Evolutionary conservation across 345 rosid species (phyloP), one percentile per base, ranked within the genome.

Genomic region (Aegle marmelos): DNA sequence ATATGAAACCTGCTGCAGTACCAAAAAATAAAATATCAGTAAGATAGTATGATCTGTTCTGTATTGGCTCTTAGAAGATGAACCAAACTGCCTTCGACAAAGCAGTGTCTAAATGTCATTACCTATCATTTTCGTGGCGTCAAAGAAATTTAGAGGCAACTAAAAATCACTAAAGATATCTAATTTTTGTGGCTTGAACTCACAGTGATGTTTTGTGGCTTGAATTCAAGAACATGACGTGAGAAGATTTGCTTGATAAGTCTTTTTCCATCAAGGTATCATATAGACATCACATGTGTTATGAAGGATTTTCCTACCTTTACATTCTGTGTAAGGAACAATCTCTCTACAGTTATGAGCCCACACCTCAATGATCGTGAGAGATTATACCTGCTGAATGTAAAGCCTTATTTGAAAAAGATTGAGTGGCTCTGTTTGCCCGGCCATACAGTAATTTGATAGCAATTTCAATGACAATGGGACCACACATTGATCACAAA

Each of bases 121-220:
- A 19, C 6, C 13, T 64, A 36, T 22, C 17, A 33, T 19, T 19
- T 34, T 19, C 17, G 11, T 9, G 33, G n/a, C 4, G 41, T 30
- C 1, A 50, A 24, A 30, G 41, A 54, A 68, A 24, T 9, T 24
- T 8, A 41, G 25, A 1, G 41, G 25, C 68, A 64, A 1, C 1
- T 59, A 5, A 2, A 16, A 57, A n/a, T 58, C 30, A 19, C 16
- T 31, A 2, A 59, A 57, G 45, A 39, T 63, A 74, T 67, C 57
- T 76, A 69, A 41, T 33, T 72, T 64, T 68, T 74, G 21, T 79
- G 82, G 78, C 31, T 58, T 22, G 19, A 74, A 68, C 16, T 61
- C 10, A 19, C 0, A 21, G 13, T 22, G 77, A 62, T 53, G 28
- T 68, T 79, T 63, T 62, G 22, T 80, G 77, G 76, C 37, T 54